Evolutionary conservation across 495 filamentous ascomycete species (phyloP).

Genomic region (Pyrenopolyporus hunteri): DNA sequence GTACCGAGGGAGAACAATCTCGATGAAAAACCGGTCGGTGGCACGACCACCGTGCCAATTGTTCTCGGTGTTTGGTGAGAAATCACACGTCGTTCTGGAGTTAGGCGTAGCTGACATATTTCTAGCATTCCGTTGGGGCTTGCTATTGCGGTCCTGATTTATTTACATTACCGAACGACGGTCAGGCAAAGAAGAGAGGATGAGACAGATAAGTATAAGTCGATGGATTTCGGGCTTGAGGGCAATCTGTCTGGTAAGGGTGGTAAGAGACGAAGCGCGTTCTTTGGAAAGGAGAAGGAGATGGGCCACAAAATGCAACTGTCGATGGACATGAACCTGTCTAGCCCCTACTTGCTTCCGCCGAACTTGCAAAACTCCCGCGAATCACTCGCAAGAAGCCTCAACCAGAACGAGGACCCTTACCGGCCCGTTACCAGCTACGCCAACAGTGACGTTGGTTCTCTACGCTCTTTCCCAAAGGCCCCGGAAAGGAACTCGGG

Average conservation of each 20-base stretch:
- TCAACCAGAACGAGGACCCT: slow-evolving; percentile 75
- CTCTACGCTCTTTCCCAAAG: slow-evolving; percentile 61
- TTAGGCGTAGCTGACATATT: slow-evolving; percentile 39
- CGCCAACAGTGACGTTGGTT: slow-evolving; percentile 61
- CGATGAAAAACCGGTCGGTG: slow-evolving; percentile 64
- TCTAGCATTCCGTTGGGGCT: slow-evolving; percentile 75
- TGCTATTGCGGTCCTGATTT: slow-evolving; percentile 71
- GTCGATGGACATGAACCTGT: slow-evolving; percentile 82
- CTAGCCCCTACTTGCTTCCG: slow-evolving; percentile 89
- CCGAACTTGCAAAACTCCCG: slow-evolving; percentile 76
- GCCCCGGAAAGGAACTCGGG: slow-evolving; percentile 57
- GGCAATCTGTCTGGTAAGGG: slow-evolving; percentile 44
- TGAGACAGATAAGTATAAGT: slow-evolving; percentile 84
- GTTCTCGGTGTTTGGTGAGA: slow-evolving; percentile 81
- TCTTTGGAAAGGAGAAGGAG: slow-evolving; percentile 59
- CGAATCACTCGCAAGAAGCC: slow-evolving; percentile 80
- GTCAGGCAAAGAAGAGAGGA: slow-evolving; percentile 80
- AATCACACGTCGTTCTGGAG: background rate
- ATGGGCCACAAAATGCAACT: slow-evolving; percentile 65
- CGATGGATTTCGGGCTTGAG: slow-evolving; percentile 89
- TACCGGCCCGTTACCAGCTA: slow-evolving; percentile 76
- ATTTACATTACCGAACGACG: slow-evolving; percentile 77
- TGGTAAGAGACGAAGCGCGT: slow-evolving; percentile 51
- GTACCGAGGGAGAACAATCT: slow-evolving; percentile 39
- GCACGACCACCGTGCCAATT: slow-evolving; percentile 72